Conservation (phyloP, 1,284 basidiomycete species). For the Ganoderma multipileum region DNA sequence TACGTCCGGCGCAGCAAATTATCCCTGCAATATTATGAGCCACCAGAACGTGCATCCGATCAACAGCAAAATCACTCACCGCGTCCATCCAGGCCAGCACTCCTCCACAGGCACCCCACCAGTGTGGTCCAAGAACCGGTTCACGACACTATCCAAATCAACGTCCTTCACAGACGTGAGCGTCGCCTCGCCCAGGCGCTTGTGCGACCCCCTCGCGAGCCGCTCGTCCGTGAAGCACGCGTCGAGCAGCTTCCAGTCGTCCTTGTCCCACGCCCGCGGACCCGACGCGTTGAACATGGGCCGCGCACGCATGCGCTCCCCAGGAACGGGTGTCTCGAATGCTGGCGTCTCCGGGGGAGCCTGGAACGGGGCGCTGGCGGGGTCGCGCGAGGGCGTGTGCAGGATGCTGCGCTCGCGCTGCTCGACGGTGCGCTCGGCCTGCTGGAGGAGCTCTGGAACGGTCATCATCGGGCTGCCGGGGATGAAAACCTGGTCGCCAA, state of each 20-base stretch:
- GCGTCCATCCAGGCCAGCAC: slow-evolving; percentile 49
- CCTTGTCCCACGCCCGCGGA: slow-evolving; percentile 64
- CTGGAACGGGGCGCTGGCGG: slow-evolving; percentile 17
- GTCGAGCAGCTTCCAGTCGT: slow-evolving; percentile 77
- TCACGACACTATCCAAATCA: slow-evolving; percentile 23
- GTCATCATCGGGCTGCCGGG: slow-evolving; percentile 62
- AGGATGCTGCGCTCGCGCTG: slow-evolving; percentile 29
- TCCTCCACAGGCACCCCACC: slow-evolving; percentile 24
- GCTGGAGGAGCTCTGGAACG: slow-evolving; percentile 60
- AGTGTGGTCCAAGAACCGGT: slow-evolving; percentile 29
- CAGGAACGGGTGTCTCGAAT: slow-evolving; percentile 29
- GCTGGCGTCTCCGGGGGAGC: slow-evolving; percentile 16
- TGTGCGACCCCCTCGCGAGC: slow-evolving; percentile 49
- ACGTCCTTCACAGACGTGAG: slow-evolving; percentile 29
- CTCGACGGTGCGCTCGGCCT: slow-evolving; percentile 62
- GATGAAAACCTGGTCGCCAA: slow-evolving; percentile 59
- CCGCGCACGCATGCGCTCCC: slow-evolving; percentile 17
- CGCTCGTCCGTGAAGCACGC: slow-evolving; percentile 78
- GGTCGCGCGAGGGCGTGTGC: slow-evolving; percentile 22
- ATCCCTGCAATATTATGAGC: slow-evolving; percentile 47
- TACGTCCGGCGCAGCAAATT: slow-evolving; percentile 58
- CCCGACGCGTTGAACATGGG: slow-evolving; percentile 25
- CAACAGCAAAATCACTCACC: slow-evolving; percentile 46
- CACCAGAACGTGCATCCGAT: not conserved
- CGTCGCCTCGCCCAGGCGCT: slow-evolving; percentile 25